phyloP scores from a whole-genome alignment of 148 eudicot genomes.

The Amaranthus hypochondriacus region DNA sequence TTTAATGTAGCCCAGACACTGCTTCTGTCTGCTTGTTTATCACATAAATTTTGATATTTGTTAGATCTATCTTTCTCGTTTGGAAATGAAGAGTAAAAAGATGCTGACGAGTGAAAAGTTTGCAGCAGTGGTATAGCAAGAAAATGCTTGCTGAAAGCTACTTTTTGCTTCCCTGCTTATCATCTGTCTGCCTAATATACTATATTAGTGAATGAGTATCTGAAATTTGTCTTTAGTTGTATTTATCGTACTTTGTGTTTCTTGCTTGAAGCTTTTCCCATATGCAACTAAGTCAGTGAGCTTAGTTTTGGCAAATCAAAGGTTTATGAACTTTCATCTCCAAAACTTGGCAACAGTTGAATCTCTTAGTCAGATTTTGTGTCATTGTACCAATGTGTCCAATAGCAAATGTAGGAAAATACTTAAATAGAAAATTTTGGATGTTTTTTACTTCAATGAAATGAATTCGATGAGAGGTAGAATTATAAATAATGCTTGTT shows the following conservation, averaged over 20 bases:
- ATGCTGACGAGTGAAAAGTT: background rate
- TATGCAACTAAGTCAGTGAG: background rate
- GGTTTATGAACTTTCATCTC: background rate
- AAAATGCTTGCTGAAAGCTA: background rate
- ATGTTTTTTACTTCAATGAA: background rate
- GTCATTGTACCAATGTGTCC: background rate
- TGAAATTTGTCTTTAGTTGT: background rate
- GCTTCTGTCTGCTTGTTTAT: background rate
- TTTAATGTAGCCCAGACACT: background rate
- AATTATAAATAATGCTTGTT: constrained; percentile 10
- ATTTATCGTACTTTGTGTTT: background rate
- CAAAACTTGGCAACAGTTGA: background rate
- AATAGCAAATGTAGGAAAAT: background rate
- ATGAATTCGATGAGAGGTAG: background rate
- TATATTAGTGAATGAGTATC: background rate
- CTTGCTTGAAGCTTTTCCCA: background rate
- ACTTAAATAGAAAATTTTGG: background rate
- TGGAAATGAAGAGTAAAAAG: background rate
- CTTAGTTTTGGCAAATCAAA: background rate
- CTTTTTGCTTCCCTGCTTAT: background rate
- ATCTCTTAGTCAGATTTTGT: background rate
- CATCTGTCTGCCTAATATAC: background rate
- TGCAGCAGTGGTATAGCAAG: background rate
- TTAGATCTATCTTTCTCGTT: background rate
- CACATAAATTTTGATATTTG: background rate